Percentiles rank a stretch among this genome's conserved stretches.
phyloP scores from a whole-genome alignment of 163 green algal genomes.

The Chlorella variabilis region DNA sequence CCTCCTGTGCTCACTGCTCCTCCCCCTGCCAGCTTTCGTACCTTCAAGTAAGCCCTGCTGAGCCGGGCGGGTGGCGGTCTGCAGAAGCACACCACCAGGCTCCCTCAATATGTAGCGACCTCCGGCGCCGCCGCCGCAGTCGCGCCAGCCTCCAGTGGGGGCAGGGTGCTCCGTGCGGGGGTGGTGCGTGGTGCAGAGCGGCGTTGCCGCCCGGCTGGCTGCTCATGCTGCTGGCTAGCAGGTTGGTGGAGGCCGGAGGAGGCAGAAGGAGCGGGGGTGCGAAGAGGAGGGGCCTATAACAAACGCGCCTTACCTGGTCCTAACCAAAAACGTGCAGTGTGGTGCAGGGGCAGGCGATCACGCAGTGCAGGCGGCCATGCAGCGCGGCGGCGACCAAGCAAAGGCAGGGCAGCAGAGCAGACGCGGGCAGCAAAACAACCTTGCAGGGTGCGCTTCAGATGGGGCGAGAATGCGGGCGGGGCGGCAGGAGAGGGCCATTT shows the following conservation, averaged over 20 bases:
- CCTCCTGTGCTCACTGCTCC: too few species aligned
- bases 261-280: not conserved
- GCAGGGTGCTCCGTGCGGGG: not conserved
- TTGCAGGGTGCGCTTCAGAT: too few species aligned
- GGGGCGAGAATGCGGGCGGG: too few species aligned
- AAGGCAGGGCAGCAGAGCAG: not conserved
- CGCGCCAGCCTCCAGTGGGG: not conserved
- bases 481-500: too few species aligned
- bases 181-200: not conserved
- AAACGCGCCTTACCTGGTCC: not conserved
- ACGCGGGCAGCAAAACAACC: too few species aligned
- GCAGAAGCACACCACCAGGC: constrained; percentile 23
- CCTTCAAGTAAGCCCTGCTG: constrained; percentile 17
- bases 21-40: not conserved
- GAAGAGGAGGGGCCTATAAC: not conserved
- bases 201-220: too few species aligned
- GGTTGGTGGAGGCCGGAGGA: not conserved
- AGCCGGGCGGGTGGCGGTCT: constrained; percentile 16
- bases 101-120: constrained; percentile 1
- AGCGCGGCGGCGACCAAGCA: not conserved
- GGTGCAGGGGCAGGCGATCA: not conserved
- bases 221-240: not conserved
- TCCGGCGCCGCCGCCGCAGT: not conserved
- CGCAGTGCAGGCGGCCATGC: not conserved
- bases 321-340: not conserved